Conservation (phyloP, 768 basidiomycete species). For the Lactifluus subvellereus region DNA sequence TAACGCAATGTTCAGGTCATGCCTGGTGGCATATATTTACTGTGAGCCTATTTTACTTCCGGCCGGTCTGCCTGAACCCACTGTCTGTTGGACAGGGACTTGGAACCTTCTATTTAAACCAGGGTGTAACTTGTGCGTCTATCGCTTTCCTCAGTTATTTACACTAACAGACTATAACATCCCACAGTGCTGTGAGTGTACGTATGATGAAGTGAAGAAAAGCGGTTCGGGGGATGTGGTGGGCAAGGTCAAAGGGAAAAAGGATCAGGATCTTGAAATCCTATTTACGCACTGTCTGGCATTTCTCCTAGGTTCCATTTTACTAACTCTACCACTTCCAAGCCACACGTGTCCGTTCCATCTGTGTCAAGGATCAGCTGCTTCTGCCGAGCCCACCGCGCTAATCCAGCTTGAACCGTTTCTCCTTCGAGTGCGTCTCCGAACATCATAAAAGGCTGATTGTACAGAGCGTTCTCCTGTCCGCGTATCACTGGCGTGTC, state of each 20-base stretch:
- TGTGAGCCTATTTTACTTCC: constrained; percentile 32
- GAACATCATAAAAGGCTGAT: constrained; percentile 24
- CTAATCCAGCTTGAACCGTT: constrained; percentile 18
- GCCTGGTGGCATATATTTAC: constrained; percentile 74
- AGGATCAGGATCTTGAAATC: background rate
- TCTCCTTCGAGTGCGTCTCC: constrained; percentile 17
- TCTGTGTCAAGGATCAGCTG: constrained; percentile 14
- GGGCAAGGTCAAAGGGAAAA: background rate
- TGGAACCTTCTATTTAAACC: constrained; percentile 32
- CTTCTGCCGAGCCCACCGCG: constrained; percentile 20
- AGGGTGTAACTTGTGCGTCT: constrained; percentile 33
- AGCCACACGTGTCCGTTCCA: constrained; percentile 13
- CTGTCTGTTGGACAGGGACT: constrained; percentile 24
- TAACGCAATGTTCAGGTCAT: constrained; percentile 40
- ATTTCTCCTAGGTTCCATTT: constrained; percentile 23
- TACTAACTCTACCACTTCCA: constrained; percentile 19
- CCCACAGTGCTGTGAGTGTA: constrained; percentile 27
- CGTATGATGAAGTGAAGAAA: background rate
- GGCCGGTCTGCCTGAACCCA: background rate
- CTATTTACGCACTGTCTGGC: background rate
- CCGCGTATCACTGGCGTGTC: constrained; percentile 18
- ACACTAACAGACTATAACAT: background rate
- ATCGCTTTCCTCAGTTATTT: background rate
- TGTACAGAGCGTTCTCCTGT: constrained; percentile 18
- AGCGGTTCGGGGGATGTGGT: background rate